These are phyloP conservation scores for Huntiella decipiens DNA, from an alignment of 2,329 filamentous ascomycete genomes.

Conservation along the genomic window DNA sequence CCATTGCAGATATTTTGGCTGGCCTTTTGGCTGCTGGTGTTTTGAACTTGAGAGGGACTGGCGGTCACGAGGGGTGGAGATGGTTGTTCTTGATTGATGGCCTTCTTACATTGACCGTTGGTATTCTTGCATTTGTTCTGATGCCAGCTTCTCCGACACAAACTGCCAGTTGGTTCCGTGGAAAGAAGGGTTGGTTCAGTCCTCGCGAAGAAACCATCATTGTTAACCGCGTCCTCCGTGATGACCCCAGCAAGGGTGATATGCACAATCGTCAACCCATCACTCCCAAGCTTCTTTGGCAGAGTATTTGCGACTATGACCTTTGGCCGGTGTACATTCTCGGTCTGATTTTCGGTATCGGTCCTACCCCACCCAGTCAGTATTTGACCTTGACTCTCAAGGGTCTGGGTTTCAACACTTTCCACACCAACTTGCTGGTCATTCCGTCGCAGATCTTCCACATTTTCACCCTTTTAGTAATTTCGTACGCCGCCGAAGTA, in stretches of 20 bases:
- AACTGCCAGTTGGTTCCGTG: slow-evolving; percentile 33
- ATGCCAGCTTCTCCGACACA: slow-evolving; percentile 35
- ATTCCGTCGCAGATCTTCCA: slow-evolving; percentile 25
- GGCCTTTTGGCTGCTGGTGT: slow-evolving; percentile 22
- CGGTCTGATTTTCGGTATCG: slow-evolving; percentile 29
- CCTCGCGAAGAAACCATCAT: slow-evolving; percentile 41
- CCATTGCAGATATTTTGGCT: slow-evolving; percentile 22
- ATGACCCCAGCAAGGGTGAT: slow-evolving; percentile 39
- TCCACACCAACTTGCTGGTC: slow-evolving; percentile 35
- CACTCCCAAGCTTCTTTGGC: slow-evolving; percentile 29
- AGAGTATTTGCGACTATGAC: slow-evolving; percentile 35
- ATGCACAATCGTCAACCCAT: slow-evolving; percentile 43
- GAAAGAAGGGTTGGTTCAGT: slow-evolving; percentile 39
- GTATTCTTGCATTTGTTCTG: slow-evolving; percentile 31
- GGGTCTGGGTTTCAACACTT: slow-evolving; percentile 30
- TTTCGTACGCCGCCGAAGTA: slow-evolving; percentile 27
- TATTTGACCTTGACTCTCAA: slow-evolving; percentile 36
- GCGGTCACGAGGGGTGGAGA: slow-evolving; percentile 21
- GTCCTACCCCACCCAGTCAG: slow-evolving; percentile 23
- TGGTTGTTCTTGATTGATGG: slow-evolving; percentile 39
- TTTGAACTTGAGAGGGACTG: slow-evolving; percentile 22
- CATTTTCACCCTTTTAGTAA: slow-evolving; percentile 23
- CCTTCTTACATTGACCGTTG: slow-evolving; percentile 26
- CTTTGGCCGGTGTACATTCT: slow-evolving; percentile 37
- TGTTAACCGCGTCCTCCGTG: slow-evolving; percentile 37